Evolutionary conservation across 1,139 yeast species (phyloP), one percentile per base, ranked within the genome.

Genomic region (Pichia sp.): DNA sequence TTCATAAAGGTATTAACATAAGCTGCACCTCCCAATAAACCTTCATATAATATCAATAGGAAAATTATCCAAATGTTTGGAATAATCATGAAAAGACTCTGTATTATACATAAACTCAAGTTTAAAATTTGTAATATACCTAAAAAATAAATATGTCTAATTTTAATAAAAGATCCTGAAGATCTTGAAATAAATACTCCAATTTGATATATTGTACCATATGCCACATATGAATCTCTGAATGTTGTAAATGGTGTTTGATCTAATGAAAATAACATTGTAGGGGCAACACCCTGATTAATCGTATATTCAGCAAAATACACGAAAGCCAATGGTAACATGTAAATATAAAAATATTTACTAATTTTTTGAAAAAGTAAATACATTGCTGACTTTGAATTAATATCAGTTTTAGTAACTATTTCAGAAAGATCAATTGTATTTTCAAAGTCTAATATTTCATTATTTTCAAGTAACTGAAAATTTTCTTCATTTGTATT

Each of bases 141-240:
- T 11, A 90, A 74, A 31, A 78, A 43, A 60, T 82, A 81, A 10
- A 92, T 68, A 8, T 70, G 69, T 40, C 65, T 69, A 37, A 89
- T 65, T 40, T 95, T 66, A 31, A 86, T 57, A 48, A 82, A 71
- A 7, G 80, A 71, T 1, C 87, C 80, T 1, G 96, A 86, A 0
- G 97, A 85, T 46, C 97, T 70, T 2, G 97, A 87, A 1, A 92
- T 74, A 57, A 90, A 87, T 0, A 92, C 98, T 7, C 98, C 98
- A 7, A 87, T 62, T 61, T 92, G 97, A 59, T 92, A 92, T 3
- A 90, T 63, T 6, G 95, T 84, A n/a, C 96, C 95, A 59, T 92
- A 92, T 0, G 89, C 82, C 24, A 92, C 97, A 61, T 92, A 92
- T 8, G 87, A 83, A 56, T 92, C 98, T 51, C 97, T 71, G 61